Percentiles rank a stretch among this genome's conserved stretches.
phyloP scores from a whole-genome alignment of 2,329 filamentous ascomycete genomes.

The Penicillium sp. region DNA sequence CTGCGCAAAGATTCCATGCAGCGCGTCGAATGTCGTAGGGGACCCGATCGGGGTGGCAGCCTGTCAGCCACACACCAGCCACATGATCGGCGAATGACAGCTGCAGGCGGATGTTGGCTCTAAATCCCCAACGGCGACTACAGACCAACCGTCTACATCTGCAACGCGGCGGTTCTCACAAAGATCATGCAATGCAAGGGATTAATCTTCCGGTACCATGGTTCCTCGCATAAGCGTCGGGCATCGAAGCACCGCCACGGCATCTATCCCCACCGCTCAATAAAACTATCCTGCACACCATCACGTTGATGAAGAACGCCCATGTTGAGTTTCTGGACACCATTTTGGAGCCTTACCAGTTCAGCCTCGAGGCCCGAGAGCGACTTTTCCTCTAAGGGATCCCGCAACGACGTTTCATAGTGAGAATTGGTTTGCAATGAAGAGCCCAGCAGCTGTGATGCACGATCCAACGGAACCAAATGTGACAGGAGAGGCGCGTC shows the following conservation, averaged over 20 bases:
- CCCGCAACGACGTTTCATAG: slow-evolving; percentile 30
- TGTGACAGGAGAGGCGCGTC: slow-evolving; percentile 34
- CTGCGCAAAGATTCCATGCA: neutral
- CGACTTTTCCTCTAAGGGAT: slow-evolving; percentile 28
- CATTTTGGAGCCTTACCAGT: slow-evolving; percentile 34
- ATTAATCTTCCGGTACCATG: neutral
- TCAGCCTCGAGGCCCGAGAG: slow-evolving; percentile 34
- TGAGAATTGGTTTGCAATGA: slow-evolving; percentile 33
- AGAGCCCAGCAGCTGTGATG: slow-evolving; percentile 35
- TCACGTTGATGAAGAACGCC: slow-evolving; percentile 36
- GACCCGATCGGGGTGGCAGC: neutral
- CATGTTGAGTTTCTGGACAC: slow-evolving; percentile 36
- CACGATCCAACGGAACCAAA: slow-evolving; percentile 33
- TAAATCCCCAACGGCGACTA: slow-evolving; percentile 7
- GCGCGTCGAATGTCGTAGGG: neutral
- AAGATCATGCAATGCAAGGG: neutral
- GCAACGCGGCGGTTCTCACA: neutral
- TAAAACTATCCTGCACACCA: slow-evolving; percentile 31
- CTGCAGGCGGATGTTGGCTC: neutral
- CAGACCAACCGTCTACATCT: slow-evolving; percentile 13
- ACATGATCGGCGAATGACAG: slow-evolving; percentile 16
- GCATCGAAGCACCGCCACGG: neutral
- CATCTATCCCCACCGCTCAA: slow-evolving; percentile 35
- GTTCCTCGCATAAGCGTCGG: neutral
- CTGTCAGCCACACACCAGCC: slow-evolving; percentile 11